phyloP scores from a whole-genome alignment of 202 grass and related monocot genomes.

The Saccharum hybrid region DNA sequence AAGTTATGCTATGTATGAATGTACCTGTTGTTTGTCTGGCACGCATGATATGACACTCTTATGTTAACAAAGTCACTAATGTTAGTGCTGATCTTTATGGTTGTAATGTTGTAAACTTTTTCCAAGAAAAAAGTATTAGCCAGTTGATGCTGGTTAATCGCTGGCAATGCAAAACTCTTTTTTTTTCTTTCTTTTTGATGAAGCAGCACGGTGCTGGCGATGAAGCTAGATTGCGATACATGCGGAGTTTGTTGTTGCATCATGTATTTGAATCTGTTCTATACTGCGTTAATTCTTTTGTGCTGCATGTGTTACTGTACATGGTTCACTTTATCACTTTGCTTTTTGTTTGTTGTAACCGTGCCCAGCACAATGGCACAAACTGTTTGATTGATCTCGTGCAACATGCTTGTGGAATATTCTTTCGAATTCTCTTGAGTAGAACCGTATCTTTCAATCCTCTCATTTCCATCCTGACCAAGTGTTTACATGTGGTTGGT shows the following conservation, averaged over 20 bases:
- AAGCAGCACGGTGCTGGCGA: not conserved
- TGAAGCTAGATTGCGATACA: not conserved
- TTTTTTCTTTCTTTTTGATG: not conserved
- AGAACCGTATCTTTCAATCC: conserved; percentile 39
- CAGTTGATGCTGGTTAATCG: conserved; percentile 23
- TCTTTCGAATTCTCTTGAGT: conserved; percentile 24
- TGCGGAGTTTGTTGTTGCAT: conserved; percentile 2
- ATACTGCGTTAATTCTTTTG: not conserved
- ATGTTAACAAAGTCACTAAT: conserved; percentile 55
- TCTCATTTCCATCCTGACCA: too few relatives aligned
- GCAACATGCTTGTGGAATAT: conserved; percentile 29
- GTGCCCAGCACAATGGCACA: not conserved
- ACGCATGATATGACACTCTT: conserved; percentile 40
- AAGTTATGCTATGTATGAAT: conserved; percentile 64
- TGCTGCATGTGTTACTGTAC: not conserved
- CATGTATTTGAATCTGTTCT: not conserved
- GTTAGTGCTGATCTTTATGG: conserved; percentile 50
- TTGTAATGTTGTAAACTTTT: conserved; percentile 52
- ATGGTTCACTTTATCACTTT: not conserved
- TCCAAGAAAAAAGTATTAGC: conserved; percentile 26
- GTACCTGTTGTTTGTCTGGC: conserved; percentile 49
- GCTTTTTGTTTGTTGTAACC: not conserved
- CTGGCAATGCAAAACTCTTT: not conserved
- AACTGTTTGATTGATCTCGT: conserved; percentile 34
- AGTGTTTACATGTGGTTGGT: conserved; percentile 56